Evolutionary conservation across 495 filamentous ascomycete genomes (phyloP), one percentile per base, ranked within the genome.

Genomic region (Aspergillus incahuasiensis): DNA sequence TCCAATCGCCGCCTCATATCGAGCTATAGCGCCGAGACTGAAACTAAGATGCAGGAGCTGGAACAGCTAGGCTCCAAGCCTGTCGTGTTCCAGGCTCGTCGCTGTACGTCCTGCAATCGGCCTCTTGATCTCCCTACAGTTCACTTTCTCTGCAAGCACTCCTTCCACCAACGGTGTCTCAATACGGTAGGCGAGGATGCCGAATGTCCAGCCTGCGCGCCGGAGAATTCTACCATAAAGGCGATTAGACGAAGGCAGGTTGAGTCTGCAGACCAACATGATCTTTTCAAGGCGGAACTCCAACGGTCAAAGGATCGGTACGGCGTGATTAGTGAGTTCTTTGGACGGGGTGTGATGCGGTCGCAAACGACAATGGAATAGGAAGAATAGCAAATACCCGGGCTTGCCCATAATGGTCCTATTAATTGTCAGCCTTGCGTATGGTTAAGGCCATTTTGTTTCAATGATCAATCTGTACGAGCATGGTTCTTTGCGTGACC

Each of bases 121-220:
- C 76, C 79, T 44, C 78, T 97, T 22, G 90, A 96, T 59, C 74
- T 97, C 34, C 94, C 94, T 3, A 86, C 83, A 0, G 91, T 97
- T 43, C 94, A 98, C 68, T 98, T 97, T 69, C 71, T 97, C 61
- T 98, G 94, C 78, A 94, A 91, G 67, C 94, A 98, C 67, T 90
- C 85, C 42, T 98, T 95, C 78, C 94, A 98, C 67, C 87, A 95
- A 70, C 79, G 88, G 24, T 96, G 90, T 71, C 76, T 95, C 48
- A 83, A 86, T 54, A 77, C 75, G 21, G 77, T 78, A 39, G 86
- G 82, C 42, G 84, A 86, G 18, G 82, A 84, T 22, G 79, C 82
- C 0, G 91, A 95, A 69, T 98, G 94, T 68, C 89, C 92, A 15
- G 74, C 86, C 13, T 97, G 95, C 62, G 86, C 86, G 24, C 77